phyloP scores from a whole-genome alignment of 164 flowering plant species.

The Umbellularia californica region DNA sequence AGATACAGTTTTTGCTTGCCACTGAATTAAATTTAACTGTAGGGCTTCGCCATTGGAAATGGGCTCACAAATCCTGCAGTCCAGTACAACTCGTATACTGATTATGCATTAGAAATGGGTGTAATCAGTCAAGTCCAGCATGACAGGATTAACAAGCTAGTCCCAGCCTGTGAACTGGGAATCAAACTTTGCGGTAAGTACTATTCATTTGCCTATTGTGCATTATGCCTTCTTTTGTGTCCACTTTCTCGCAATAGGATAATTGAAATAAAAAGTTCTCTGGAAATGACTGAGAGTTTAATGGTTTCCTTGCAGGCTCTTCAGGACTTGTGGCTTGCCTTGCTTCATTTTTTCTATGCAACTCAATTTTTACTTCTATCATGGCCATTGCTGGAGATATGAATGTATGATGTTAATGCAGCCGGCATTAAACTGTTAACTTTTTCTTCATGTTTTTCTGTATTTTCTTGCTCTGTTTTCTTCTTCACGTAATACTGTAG shows the following conservation, averaged over 20 bases:
- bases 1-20: not conserved
- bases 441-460: not conserved
- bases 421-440: not conserved
- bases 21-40: constrained; percentile 9
- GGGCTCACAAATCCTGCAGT: constrained; percentile 74
- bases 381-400: constrained; percentile 37
- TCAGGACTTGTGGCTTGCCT: constrained; percentile 53
- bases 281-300: not conserved
- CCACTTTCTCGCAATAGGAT: not conserved
- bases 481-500: not conserved
- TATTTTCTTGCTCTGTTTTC: not conserved
- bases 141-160: constrained; percentile 31
- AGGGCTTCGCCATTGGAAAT: constrained; percentile 88
- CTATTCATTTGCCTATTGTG: not conserved
- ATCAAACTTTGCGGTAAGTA: constrained; percentile 58
- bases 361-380: constrained; percentile 47
- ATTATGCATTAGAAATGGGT: constrained; percentile 70
- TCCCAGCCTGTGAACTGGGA: constrained; percentile 50
- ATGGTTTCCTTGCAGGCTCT: constrained; percentile 34
- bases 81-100: constrained; percentile 62
- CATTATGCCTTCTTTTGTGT: not conserved
- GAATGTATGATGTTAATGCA: constrained; percentile 42
- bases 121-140: constrained; percentile 38
- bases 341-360: constrained; percentile 53
- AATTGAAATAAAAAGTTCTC: not conserved